phyloP scores from a whole-genome alignment of 352 stramenopile genomes.

The Phytophthora aleatoria region DNA sequence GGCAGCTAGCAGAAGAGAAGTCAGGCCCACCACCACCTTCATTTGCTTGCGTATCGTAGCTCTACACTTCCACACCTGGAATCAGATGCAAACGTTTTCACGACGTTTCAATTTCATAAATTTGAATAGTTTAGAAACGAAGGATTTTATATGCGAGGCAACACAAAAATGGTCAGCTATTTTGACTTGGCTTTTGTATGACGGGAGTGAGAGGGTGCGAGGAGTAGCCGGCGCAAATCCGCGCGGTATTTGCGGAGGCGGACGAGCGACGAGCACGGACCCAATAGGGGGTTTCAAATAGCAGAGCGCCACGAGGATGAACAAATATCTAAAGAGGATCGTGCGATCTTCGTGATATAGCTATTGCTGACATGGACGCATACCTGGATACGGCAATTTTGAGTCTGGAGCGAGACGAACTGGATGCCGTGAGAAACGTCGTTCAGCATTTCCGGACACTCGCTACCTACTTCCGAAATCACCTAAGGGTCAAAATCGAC shows the following conservation, averaged over 20 bases:
- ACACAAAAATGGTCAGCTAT: too few relatives aligned
- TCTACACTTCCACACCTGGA: conserved; percentile 17
- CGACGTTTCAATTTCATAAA: conserved; percentile 14
- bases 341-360: conserved; percentile 3
- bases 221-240: too few relatives aligned
- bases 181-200: too few relatives aligned
- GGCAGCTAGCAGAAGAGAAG: conserved; percentile 31
- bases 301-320: conserved; percentile 10
- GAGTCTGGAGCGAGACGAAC: background rate
- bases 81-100: conserved; percentile 23
- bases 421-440: conserved; percentile 4
- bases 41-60: conserved; percentile 18
- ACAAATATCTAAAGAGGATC: conserved; percentile 8
- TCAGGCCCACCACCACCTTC: conserved; percentile 36
- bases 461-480: conserved; percentile 24
- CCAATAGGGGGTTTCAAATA: background rate
- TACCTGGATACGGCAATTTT: conserved; percentile 7
- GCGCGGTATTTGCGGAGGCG: too few relatives aligned
- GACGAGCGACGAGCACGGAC: too few relatives aligned
- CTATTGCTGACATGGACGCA: conserved; percentile 10
- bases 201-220: too few relatives aligned
- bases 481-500: conserved; percentile 13
- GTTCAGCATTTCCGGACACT: conserved; percentile 17
- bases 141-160: too few relatives aligned
- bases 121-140: background rate